Evolutionary conservation across 1,284 basidiomycete genomes (phyloP).

Genomic region (Trichosporon sp.): DNA sequence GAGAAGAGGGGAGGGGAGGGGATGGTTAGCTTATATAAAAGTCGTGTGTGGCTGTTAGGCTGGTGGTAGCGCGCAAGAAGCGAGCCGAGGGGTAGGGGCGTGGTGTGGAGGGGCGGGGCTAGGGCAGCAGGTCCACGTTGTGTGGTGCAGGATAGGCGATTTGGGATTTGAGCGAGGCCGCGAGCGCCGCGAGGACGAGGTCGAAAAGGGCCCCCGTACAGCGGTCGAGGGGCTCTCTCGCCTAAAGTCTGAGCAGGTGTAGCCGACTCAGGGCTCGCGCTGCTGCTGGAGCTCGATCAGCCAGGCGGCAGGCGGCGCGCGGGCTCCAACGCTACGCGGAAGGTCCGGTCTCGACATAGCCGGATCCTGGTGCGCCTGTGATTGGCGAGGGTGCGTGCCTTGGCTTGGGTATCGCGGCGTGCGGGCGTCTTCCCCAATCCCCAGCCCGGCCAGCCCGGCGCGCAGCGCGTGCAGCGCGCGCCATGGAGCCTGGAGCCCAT

Average conservation of each 20-base stretch:
- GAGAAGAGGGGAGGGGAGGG: not conserved
- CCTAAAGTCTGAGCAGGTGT: not conserved
- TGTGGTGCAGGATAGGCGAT: not conserved
- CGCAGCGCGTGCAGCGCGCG: no score
- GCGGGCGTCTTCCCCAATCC: not conserved
- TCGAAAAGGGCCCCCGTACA: not conserved
- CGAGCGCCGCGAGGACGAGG: not conserved
- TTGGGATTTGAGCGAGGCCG: not conserved
- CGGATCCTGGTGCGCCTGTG: not conserved
- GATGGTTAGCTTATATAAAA: not conserved
- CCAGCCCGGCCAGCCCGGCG: no score
- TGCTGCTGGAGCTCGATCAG: no score
- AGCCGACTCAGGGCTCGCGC: not conserved
- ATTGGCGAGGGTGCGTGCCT: not conserved
- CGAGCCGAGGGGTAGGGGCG: not conserved
- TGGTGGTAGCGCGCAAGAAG: not conserved
- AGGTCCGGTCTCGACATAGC: slow-evolving; percentile 2
- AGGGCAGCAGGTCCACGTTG: not conserved
- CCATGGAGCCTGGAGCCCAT: no score
- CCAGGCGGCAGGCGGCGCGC: no score
- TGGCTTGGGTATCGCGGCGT: not conserved
- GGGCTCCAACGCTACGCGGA: not conserved
- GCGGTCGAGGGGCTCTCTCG: not conserved
- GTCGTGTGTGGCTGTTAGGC: not conserved
- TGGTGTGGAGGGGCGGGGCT: not conserved